A percentile compares a stretch with the other conserved stretches of the same genome.
Conservation (phyloP, 805 yeast species). For the Lipomyces lipofer region DNA sequence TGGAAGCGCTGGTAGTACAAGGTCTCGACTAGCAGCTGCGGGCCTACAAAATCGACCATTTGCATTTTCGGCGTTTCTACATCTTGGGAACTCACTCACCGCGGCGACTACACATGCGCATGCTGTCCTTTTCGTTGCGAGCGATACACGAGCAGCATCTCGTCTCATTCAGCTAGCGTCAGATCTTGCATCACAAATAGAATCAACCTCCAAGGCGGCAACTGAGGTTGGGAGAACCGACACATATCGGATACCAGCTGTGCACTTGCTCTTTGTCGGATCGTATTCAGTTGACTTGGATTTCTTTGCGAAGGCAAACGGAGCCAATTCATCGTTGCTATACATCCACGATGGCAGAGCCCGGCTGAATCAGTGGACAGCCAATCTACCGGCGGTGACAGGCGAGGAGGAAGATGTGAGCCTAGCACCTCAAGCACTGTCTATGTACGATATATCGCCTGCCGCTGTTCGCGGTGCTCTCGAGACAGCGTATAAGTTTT, state of each 20-base stretch:
- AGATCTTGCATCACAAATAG: slow-evolving; percentile 16
- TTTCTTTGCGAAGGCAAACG: slow-evolving; percentile 10
- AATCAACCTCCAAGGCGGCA: slow-evolving; percentile 1
- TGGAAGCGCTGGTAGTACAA: slow-evolving; percentile 13
- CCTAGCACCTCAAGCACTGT: slow-evolving; percentile 9
- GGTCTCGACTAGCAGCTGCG: too few species aligned
- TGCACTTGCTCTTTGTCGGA: slow-evolving; percentile 25
- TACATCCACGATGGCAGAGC: slow-evolving; percentile 27
- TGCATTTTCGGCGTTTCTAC: slow-evolving; percentile 21
- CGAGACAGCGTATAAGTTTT: slow-evolving; percentile 12
- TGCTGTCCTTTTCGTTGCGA: slow-evolving; percentile 22
- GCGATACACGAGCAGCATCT: slow-evolving; percentile 21
- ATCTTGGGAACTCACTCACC: slow-evolving; percentile 9
- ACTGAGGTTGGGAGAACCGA: neutral
- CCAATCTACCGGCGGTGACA: slow-evolving; percentile 1
- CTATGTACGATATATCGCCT: slow-evolving; percentile 22
- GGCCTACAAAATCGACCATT: too few species aligned
- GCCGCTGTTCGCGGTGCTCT: slow-evolving; percentile 12
- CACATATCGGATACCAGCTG: neutral
- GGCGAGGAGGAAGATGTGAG: neutral
- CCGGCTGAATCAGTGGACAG: slow-evolving; percentile 20
- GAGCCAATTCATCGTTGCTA: slow-evolving; percentile 8
- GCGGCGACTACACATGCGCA: slow-evolving; percentile 2
- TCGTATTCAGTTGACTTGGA: slow-evolving; percentile 24
- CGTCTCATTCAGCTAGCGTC: slow-evolving; percentile 18